Evolutionary conservation across 2,329 filamentous ascomycete genomes (phyloP).

Genomic region (Aspergillus cejpii): DNA sequence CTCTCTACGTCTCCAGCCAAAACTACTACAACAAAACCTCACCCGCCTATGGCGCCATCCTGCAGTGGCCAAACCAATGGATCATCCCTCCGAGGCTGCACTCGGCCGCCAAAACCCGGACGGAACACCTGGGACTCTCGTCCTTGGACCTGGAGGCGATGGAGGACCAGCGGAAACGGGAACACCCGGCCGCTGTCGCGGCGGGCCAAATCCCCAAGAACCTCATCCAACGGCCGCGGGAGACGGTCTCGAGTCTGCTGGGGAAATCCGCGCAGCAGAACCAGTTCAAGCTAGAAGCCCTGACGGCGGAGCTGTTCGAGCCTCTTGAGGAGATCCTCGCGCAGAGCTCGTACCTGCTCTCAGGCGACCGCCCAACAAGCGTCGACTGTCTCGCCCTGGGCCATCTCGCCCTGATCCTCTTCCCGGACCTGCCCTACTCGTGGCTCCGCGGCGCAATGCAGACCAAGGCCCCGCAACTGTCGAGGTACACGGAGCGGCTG

Average conservation of each 20-base stretch:
- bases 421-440: constrained; percentile 53
- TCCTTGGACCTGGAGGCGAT: constrained; percentile 57
- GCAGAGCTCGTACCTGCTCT: constrained; percentile 52
- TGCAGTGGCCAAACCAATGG: constrained; percentile 85
- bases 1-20: constrained; percentile 79
- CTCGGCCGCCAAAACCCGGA: constrained; percentile 61
- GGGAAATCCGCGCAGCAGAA: constrained; percentile 62
- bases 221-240: constrained; percentile 50
- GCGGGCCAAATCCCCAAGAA: constrained; percentile 41
- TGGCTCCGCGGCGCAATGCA: constrained; percentile 57
- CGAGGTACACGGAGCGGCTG: constrained; percentile 42
- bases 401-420: constrained; percentile 68
- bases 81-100: constrained; percentile 69
- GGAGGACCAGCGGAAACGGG: constrained; percentile 36
- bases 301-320: constrained; percentile 64
- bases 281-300: constrained; percentile 66
- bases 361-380: constrained; percentile 48
- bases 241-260: constrained; percentile 56
- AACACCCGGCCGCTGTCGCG: constrained; percentile 36
- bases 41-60: constrained; percentile 69
- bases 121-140: constrained; percentile 62
- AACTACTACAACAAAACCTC: constrained; percentile 76
- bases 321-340: constrained; percentile 61
- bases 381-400: constrained; percentile 76
- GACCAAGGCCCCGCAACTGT: constrained; percentile 43